These are phyloP conservation scores for Trichoderma orchidacearum DNA, from an alignment of 495 filamentous ascomycete species.

Conservation along the genomic window DNA sequence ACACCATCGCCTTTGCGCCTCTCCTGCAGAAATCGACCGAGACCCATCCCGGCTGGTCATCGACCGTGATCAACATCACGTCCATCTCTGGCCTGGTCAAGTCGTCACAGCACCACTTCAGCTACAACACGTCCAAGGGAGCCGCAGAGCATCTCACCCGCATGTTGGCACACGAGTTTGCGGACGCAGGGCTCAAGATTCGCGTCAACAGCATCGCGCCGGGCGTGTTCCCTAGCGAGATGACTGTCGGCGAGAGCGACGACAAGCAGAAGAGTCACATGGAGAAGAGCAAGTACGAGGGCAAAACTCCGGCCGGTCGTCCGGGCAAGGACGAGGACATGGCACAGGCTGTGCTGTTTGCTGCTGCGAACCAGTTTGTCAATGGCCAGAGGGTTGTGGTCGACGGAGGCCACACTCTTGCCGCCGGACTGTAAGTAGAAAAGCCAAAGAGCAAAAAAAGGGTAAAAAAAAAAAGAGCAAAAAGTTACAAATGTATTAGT, in stretches of 20 bases:
- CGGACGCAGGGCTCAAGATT: conserved; percentile 12
- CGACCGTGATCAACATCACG: conserved; percentile 46
- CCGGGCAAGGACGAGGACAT: conserved; percentile 65
- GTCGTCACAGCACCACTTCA: conserved; percentile 58
- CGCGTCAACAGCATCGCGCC: conserved; percentile 7
- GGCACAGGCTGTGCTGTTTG: conserved; percentile 50
- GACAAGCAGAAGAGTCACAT: conserved; percentile 51
- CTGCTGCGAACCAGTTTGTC: conserved; percentile 53
- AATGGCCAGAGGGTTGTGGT: conserved; percentile 57
- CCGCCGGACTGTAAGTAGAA: conserved; percentile 6
- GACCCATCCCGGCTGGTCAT: conserved; percentile 33
- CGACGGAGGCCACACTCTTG: conserved; percentile 41
- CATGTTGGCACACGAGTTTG: conserved; percentile 25
- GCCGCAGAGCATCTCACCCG: conserved; percentile 59
- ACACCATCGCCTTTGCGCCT: conserved; percentile 28
- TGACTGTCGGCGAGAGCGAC: conserved; percentile 45
- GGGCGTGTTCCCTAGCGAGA: conserved; percentile 50
- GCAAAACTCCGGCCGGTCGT: conserved; percentile 42
- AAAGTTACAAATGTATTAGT: too few relatives aligned
- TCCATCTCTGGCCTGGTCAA: conserved; percentile 44
- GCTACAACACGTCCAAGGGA: conserved; percentile 62
- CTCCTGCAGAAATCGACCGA: conserved; percentile 29
- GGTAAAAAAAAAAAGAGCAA: background rate
- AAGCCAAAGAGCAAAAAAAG: background rate
- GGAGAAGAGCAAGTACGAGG: conserved; percentile 43